Conservation (phyloP, 202 grass and related monocot genomes). For the Bolboschoenoplectus hybrid region DNA sequence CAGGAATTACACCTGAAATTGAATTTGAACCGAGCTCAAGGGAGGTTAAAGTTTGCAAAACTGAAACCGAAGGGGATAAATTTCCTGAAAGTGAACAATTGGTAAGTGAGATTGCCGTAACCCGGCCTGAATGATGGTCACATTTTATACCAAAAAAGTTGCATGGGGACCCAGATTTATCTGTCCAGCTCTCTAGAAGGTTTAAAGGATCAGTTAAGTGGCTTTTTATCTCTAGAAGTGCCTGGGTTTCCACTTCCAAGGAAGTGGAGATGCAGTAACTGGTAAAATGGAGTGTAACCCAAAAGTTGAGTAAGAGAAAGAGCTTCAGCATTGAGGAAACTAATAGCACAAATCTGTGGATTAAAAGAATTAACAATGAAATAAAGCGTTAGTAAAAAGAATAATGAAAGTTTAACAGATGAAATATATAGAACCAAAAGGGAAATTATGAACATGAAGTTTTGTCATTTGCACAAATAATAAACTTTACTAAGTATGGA, state of each 20-base stretch:
- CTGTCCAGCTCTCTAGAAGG: slow-evolving; percentile 59
- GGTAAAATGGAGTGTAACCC: slow-evolving; percentile 43
- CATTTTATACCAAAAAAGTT: slow-evolving; percentile 76
- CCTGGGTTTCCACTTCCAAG: slow-evolving; percentile 51
- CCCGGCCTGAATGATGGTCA: slow-evolving; percentile 49
- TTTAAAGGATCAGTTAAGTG: slow-evolving; percentile 74
- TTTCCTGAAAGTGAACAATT: slow-evolving; percentile 78
- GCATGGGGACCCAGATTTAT: slow-evolving; percentile 55
- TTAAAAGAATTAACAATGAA: neutral
- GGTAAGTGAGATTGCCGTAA: slow-evolving; percentile 65
- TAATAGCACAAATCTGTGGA: slow-evolving; percentile 1
- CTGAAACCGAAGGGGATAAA: slow-evolving; percentile 70
- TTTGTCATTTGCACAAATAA: neutral
- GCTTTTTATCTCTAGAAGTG: slow-evolving; percentile 67
- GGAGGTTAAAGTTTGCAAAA: slow-evolving; percentile 53
- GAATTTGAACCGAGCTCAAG: slow-evolving; percentile 71
- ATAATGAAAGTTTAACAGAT: neutral
- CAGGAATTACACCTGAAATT: slow-evolving; percentile 70
- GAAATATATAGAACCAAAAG: neutral
- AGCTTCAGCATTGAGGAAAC: slow-evolving; percentile 50
- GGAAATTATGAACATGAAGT: neutral
- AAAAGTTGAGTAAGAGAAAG: slow-evolving; percentile 52
- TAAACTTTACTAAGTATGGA: neutral
- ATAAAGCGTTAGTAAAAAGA: neutral
- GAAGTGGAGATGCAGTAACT: slow-evolving; percentile 44